phyloP scores from a whole-genome alignment of 2,329 filamentous ascomycete species.

The Leptographium flavum region DNA sequence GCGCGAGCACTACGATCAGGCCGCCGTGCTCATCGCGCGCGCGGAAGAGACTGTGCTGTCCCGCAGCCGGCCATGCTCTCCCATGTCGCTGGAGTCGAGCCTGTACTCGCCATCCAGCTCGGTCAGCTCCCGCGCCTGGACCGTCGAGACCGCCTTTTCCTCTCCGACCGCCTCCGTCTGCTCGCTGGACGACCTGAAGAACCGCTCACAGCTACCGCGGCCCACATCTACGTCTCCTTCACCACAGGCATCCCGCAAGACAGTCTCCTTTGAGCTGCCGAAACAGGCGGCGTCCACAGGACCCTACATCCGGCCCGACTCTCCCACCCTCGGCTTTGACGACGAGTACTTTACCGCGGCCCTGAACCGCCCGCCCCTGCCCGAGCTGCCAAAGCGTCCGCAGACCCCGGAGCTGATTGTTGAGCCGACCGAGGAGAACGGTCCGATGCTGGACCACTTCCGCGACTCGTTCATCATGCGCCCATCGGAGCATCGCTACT shows the following conservation, averaged over 20 bases:
- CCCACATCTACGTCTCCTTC: slow-evolving; percentile 7
- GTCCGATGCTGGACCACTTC: not conserved
- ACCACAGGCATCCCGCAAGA: slow-evolving; percentile 21
- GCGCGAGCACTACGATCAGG: slow-evolving; percentile 34
- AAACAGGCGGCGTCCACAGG: slow-evolving; percentile 15
- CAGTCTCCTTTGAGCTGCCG: slow-evolving; percentile 28
- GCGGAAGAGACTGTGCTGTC: slow-evolving; percentile 26
- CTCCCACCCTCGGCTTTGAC: slow-evolving; percentile 43
- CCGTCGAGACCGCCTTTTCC: slow-evolving; percentile 27
- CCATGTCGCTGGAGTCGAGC: slow-evolving; percentile 22
- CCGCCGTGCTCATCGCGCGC: slow-evolving; percentile 30
- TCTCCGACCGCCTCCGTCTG: slow-evolving; percentile 32
- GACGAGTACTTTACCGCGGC: slow-evolving; percentile 22
- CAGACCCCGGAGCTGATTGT: slow-evolving; percentile 4
- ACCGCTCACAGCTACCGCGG: slow-evolving; percentile 10
- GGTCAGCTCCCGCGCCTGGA: slow-evolving; percentile 27
- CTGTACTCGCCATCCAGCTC: slow-evolving; percentile 33
- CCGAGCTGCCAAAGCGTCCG: slow-evolving; percentile 13
- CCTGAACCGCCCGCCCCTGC: slow-evolving; percentile 14
- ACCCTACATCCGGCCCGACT: slow-evolving; percentile 41
- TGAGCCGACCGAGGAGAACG: slow-evolving; percentile 1
- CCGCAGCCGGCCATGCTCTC: slow-evolving; percentile 23
- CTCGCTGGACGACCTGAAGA: slow-evolving; percentile 20
- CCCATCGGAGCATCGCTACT: slow-evolving; percentile 33
- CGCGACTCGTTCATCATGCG: slow-evolving; percentile 22